Base-by-base conservation (phyloP, 805 yeast genomes). In the Candida manassasensis region DNA sequence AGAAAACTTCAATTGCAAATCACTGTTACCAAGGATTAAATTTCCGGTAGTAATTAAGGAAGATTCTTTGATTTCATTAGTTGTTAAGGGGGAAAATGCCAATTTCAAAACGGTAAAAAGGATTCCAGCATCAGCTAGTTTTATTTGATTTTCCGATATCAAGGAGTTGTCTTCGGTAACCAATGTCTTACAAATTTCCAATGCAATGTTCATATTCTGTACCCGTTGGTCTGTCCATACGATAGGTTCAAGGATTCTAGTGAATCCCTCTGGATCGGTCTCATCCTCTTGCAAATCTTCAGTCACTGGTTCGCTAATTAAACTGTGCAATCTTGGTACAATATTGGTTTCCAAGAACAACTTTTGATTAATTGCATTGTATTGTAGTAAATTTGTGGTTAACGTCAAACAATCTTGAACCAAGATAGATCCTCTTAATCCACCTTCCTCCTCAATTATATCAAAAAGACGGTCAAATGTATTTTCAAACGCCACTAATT, bases 401-500 rank as follows among this genome's bases (percentile, higher is more conserved):
- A 93, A 61, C 0, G 87, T 75, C 36, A 94, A 63, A 55, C 95
- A 85, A 58, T 93, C 97, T 52, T 85, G 93, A 6, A 89, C 95
- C n/a, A 87, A 78, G 21, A 87, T 71, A 13, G 93, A 86, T 7
- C 95, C 97, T 35, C 88, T 72, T 11, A 87, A 71, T 3, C 95
- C 95, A 21, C 96, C 96, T 57, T 89, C 97, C 43, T 79, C 84
- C 11, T 77, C 79, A 16, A 90, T 79, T 10, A 93, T 82, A n/a
- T 66, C 69, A 49, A 90, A 89, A 9, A 88, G 59, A 41, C 71
- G 77, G 42, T 87, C 96, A 52, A 93, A 89, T 0, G 94, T 82
- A 46, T 86, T 89, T 54, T 93, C 97, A 53, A 93, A 93, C 0
- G 95, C 98, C 7, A 94, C 94, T 13, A 93, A 63, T 50, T 88